Percentiles rank a stretch among this genome's conserved stretches.
These are phyloP conservation scores for Alternaria triticina DNA, from an alignment of 2,329 filamentous ascomycete species.

Conservation along the genomic window DNA sequence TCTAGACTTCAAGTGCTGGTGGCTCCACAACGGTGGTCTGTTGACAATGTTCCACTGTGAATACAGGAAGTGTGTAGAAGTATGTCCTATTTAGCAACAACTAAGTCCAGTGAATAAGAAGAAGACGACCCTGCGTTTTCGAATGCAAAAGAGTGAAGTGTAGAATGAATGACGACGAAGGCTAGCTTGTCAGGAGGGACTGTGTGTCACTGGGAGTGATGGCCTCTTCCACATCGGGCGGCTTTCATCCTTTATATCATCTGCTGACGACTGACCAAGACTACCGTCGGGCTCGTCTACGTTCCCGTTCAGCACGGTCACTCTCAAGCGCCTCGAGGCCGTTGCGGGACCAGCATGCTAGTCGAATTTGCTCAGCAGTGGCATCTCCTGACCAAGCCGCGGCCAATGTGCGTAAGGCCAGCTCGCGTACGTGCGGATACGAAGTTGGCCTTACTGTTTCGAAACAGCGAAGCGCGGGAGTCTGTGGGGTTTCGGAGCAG, in stretches of 20 bases:
- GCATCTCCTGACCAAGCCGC: conserved; percentile 22
- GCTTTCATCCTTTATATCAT: conserved; percentile 28
- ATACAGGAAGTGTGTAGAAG: conserved; percentile 3
- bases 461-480: conserved; percentile 34
- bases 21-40: conserved; percentile 10
- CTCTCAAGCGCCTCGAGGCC: conserved; percentile 27
- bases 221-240: conserved; percentile 24
- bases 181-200: conserved; percentile 40
- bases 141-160: conserved; percentile 33
- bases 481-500: conserved; percentile 18
- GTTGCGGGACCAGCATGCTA: conserved; percentile 31
- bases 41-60: conserved; percentile 22
- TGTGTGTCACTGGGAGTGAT: conserved; percentile 35
- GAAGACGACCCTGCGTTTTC: conserved; percentile 41
- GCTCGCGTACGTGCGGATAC: conserved; percentile 12
- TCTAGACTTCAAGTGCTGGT: conserved; percentile 16
- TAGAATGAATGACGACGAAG: conserved; percentile 41
- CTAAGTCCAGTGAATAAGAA: conserved; percentile 25
- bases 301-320: conserved; percentile 23
- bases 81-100: conserved; percentile 21
- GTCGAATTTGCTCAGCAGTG: conserved; percentile 15
- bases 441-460: conserved; percentile 28
- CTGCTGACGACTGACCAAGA: conserved; percentile 16
- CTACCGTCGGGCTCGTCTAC: conserved; percentile 19
- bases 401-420: conserved; percentile 32